Base-by-base conservation (phyloP, 139 green algal species). In the Chlorella sp. region DNA sequence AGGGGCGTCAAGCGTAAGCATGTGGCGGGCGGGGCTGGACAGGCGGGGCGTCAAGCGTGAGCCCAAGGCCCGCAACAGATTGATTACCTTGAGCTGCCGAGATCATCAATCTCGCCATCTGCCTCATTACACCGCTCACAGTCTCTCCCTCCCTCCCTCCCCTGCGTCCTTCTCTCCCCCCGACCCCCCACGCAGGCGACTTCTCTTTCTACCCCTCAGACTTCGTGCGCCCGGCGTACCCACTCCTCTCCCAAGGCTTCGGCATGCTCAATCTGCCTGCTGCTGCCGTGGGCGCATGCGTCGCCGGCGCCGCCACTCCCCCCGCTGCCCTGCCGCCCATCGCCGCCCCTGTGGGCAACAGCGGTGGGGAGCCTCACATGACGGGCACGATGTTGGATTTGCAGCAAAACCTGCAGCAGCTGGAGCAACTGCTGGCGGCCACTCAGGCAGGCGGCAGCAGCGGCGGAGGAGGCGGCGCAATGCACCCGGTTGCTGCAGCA, bases 241-340 rank as follows among this genome's bases (percentile, higher is more conserved):
- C 82, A 0, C 15, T 77, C 12, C 12, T 39, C 18, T 30, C 30
- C 3, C n/a, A 76, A 7, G 82, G 82, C n/a, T 86, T 86, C 36
- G 82, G 82, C 82, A 86, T 86, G 82, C 32, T 86, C 16, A 19
- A 39, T 16, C 79, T 66, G 76, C 39, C 79, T 16, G 79, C 40
- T 9, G 40, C 79, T 9, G 79, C 14, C 1, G 40, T 22, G 28
- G 32, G 14, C 5, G 57, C 57, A 36, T 0, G 34, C 48, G 15
- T 2, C n/a, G 48, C 80, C 16, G 28, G 30, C 48, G 28, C 11
- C 48, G 48, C 80, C 30, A 12, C 39, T 2, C 22, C 77, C 26
- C 36, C 7, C 36, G 18, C 76, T 34, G 73, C 73, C 9, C 18
- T 36, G 75, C 75, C 75, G 36, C 15, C 75, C 34, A 16, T 34